phyloP scores from a whole-genome alignment of 225 moss, liverwort and hornwort genomes.

The Lunularia cruciata region DNA sequence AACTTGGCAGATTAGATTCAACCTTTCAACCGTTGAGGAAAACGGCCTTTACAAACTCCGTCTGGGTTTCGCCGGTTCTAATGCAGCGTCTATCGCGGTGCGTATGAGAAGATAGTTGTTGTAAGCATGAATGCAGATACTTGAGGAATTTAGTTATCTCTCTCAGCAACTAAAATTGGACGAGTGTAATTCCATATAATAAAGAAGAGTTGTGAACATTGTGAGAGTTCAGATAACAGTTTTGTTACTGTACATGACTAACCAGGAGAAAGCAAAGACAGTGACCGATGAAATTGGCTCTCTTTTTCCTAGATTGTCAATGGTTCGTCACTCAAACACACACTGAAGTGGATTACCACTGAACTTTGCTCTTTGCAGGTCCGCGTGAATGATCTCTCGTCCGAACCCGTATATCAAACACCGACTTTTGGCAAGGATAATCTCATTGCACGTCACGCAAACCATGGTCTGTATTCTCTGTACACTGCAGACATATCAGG shows the following conservation, averaged over 20 bases:
- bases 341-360: no score
- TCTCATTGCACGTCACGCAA: conserved; percentile 79
- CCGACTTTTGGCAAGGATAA: conserved; percentile 88
- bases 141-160: no score
- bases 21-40: conserved; percentile 38
- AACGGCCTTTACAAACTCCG: conserved; percentile 61
- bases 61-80: conserved; percentile 54
- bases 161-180: no score
- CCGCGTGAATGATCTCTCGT: conserved; percentile 56
- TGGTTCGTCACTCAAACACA: no score
- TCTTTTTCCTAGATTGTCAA: no score
- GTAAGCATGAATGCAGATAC: not conserved
- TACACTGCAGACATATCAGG: conserved; percentile 63
- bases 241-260: not conserved
- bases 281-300: not conserved
- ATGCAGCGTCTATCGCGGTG: conserved; percentile 14
- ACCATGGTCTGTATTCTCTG: conserved; percentile 63
- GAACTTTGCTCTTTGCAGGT: conserved; percentile 48
- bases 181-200: no score
- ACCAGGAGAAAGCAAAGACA: not conserved
- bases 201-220: no score
- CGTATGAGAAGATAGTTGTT: not conserved
- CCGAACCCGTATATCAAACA: conserved; percentile 68
- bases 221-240: no score
- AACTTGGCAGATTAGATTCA: conserved; percentile 78